These are phyloP conservation scores for Blastocystis sp. DNA, from an alignment of 352 stramenopile genomes.

Conservation along the genomic window DNA sequence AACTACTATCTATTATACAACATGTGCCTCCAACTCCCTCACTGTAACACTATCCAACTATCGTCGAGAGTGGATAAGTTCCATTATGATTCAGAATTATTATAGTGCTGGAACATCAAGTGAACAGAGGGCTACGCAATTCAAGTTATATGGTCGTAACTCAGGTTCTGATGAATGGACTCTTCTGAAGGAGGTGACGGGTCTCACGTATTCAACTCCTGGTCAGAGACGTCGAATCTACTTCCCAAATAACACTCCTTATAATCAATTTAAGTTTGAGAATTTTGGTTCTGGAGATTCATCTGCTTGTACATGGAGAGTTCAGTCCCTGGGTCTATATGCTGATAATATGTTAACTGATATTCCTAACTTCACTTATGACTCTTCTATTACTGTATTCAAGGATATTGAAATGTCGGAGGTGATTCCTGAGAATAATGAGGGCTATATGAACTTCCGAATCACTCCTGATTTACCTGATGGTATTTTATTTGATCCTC, in stretches of 20 bases:
- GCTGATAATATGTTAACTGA: background rate
- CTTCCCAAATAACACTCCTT: background rate
- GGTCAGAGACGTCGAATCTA: background rate
- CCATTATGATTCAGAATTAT: background rate
- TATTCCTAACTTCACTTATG: background rate
- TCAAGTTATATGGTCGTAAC: background rate
- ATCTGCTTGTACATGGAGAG: background rate
- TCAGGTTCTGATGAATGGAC: background rate
- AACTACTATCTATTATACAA: background rate
- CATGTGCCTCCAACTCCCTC: background rate
- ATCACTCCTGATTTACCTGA: background rate
- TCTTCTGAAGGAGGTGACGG: background rate
- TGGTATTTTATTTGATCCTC: background rate
- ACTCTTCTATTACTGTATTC: background rate
- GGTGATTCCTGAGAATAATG: background rate
- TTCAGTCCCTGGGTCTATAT: background rate
- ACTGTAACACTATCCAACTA: background rate
- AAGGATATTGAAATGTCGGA: too few relatives aligned
- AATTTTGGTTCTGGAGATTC: background rate
- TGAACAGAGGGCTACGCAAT: too few relatives aligned
- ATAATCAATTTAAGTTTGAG: too few relatives aligned
- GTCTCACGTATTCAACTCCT: background rate
- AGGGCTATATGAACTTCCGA: too few relatives aligned
- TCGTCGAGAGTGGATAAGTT: constrained; percentile 1
- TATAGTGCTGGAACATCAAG: background rate